Conservation (phyloP, 305 asterid genomes). For the Fraxinus baroniana region DNA sequence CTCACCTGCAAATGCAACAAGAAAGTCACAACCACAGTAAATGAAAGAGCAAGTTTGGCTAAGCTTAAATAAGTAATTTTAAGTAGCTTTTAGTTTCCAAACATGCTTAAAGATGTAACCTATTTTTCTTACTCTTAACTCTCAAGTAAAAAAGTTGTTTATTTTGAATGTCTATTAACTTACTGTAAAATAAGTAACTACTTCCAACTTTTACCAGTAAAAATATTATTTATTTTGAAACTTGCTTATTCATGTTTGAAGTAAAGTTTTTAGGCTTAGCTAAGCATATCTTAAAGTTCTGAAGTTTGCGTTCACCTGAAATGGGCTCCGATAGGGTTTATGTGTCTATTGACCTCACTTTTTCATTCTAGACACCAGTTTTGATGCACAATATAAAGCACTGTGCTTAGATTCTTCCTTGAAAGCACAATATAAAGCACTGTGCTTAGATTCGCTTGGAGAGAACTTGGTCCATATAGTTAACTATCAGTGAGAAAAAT, state of each 20-base stretch:
- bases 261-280: not conserved
- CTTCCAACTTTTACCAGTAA: not conserved
- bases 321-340: not conserved
- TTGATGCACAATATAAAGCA: conserved; percentile 30
- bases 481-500: conserved; percentile 83
- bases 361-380: conserved; percentile 13
- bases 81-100: not conserved
- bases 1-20: conserved; percentile 51
- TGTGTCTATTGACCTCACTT: not conserved
- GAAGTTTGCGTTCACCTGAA: conserved; percentile 1
- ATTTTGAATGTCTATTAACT: not conserved
- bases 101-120: not conserved
- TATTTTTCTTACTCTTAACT: not conserved
- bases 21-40: conserved; percentile 18
- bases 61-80: not conserved
- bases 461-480: conserved; percentile 75
- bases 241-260: not conserved
- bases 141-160: not conserved
- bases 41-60: not conserved
- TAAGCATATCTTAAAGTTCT: not conserved
- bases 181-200: not conserved
- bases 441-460: conserved; percentile 49
- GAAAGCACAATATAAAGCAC: conserved; percentile 69
- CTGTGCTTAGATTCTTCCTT: conserved; percentile 63
- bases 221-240: not conserved